A percentile compares a stretch with the other conserved stretches of the same genome.
These are phyloP conservation scores for Candida stauntonica DNA, from an alignment of 805 yeast species.

Conservation along the genomic window DNA sequence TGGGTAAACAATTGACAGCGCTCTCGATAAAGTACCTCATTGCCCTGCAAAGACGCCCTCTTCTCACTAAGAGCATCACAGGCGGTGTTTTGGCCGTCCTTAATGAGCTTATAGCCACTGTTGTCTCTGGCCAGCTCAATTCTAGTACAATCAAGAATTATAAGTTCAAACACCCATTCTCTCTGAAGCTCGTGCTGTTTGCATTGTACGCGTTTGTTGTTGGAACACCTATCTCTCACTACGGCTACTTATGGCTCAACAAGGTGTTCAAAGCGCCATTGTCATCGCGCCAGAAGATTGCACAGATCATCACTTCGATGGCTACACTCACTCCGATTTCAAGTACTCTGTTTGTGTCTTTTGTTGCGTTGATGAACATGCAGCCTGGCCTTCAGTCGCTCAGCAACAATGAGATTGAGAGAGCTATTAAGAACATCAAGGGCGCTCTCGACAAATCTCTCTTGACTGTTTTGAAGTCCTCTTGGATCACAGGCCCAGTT, in stretches of 20 bases:
- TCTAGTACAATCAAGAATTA: slow-evolving; percentile 16
- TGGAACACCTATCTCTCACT: slow-evolving; percentile 57
- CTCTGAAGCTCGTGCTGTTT: slow-evolving; percentile 45
- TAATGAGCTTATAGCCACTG: slow-evolving; percentile 54
- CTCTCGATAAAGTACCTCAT: slow-evolving; percentile 31
- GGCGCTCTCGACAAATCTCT: slow-evolving; percentile 37
- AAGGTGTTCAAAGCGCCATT: slow-evolving; percentile 41
- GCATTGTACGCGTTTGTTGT: slow-evolving; percentile 50
- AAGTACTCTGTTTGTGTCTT: slow-evolving; percentile 44
- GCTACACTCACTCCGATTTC: slow-evolving; percentile 52
- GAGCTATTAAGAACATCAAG: slow-evolving; percentile 20
- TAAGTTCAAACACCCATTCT: slow-evolving; percentile 23
- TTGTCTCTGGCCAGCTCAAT: slow-evolving; percentile 42
- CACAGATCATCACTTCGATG: slow-evolving; percentile 49
- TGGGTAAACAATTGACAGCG: slow-evolving; percentile 1
- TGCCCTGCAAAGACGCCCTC: slow-evolving; percentile 43
- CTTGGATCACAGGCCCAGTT: slow-evolving; percentile 50
- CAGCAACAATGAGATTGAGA: slow-evolving; percentile 12
- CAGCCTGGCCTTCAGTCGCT: slow-evolving; percentile 18
- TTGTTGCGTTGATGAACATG: slow-evolving; percentile 47
- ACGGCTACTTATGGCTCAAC: slow-evolving; percentile 44
- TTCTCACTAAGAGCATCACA: slow-evolving; percentile 55
- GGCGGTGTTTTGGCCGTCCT: slow-evolving; percentile 50
- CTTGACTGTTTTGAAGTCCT: slow-evolving; percentile 43
- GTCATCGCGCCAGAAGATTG: slow-evolving; percentile 34